Evolutionary conservation across 768 basidiomycete genomes (phyloP).

Genomic region (Leccinum olivaceopallidum): DNA sequence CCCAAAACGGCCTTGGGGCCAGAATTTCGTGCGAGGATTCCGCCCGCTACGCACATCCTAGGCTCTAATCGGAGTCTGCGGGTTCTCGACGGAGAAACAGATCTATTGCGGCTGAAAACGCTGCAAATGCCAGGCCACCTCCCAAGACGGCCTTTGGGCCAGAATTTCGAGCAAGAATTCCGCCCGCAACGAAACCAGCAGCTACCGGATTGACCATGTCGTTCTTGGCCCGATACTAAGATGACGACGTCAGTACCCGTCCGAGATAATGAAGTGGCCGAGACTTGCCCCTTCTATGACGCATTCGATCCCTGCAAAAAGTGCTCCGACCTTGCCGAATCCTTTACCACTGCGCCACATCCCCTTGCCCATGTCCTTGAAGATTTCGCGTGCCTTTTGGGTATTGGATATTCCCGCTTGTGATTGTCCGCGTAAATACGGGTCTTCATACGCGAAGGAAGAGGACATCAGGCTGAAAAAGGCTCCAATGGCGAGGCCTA

Average conservation of each 20-base stretch:
- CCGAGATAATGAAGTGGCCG: not conserved
- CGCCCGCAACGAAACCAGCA: slow-evolving; percentile 87
- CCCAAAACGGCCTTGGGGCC: slow-evolving; percentile 82
- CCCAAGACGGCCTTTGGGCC: slow-evolving; percentile 84
- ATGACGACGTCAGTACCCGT: not conserved
- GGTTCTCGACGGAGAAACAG: slow-evolving; percentile 76
- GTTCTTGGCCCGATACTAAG: slow-evolving; percentile 92
- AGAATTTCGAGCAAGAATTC: slow-evolving; percentile 84
- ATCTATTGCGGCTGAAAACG: slow-evolving; percentile 92
- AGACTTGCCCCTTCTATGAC: slow-evolving; percentile 87
- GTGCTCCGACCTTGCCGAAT: slow-evolving; percentile 90
- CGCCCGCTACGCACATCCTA: too few relatives aligned
- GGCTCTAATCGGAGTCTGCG: slow-evolving; percentile 41
- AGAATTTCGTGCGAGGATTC: slow-evolving; percentile 76
- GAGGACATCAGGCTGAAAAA: slow-evolving; percentile 97
- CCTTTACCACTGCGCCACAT: slow-evolving; percentile 92
- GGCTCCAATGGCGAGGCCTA: slow-evolving; percentile 90
- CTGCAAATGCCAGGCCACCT: slow-evolving; percentile 90
- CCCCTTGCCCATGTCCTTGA: slow-evolving; percentile 91
- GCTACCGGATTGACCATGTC: slow-evolving; percentile 91
- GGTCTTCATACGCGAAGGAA: slow-evolving; percentile 95
- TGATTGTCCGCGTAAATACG: slow-evolving; percentile 67
- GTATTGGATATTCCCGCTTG: slow-evolving; percentile 56
- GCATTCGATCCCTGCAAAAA: slow-evolving; percentile 96
- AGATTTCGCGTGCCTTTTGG: slow-evolving; percentile 82